Percentiles rank a stretch among this genome's conserved stretches.
These are phyloP conservation scores for Suillus subalutaceus DNA, from an alignment of 768 basidiomycete species.

Conservation along the genomic window DNA sequence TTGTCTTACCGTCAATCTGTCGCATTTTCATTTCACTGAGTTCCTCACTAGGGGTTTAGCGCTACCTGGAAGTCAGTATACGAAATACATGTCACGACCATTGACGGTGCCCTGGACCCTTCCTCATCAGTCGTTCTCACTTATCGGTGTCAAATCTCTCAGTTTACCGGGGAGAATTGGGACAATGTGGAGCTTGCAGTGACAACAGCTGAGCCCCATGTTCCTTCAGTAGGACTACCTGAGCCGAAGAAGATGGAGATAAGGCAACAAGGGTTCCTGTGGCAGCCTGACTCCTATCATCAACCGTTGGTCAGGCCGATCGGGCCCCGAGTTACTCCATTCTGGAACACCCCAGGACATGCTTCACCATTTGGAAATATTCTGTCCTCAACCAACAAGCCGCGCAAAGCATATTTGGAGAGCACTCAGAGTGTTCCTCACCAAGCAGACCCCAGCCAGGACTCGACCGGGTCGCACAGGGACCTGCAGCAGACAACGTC, in stretches of 20 bases:
- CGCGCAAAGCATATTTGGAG: not conserved
- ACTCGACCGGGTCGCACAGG: not conserved
- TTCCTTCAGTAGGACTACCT: constrained; percentile 23
- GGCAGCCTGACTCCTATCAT: not conserved
- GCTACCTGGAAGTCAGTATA: constrained; percentile 26
- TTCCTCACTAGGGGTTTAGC: constrained; percentile 17
- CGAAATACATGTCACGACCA: constrained; percentile 19
- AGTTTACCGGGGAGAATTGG: constrained; percentile 36
- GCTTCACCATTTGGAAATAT: not conserved
- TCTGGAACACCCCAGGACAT: not conserved
- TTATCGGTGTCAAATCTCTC: constrained; percentile 32
- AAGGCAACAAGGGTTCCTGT: constrained; percentile 2
- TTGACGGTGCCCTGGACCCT: constrained; percentile 16
- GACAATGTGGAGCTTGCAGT: constrained; percentile 26
- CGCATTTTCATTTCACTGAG: not conserved
- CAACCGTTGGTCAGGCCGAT: too few relatives aligned
- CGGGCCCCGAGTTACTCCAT: not conserved
- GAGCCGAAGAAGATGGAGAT: constrained; percentile 24
- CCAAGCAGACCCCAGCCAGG: not conserved
- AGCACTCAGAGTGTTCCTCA: not conserved
- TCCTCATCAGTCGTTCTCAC: constrained; percentile 22
- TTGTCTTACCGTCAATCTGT: not conserved
- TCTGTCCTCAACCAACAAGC: not conserved
- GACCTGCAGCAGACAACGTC: not conserved
- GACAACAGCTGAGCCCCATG: constrained; percentile 26